Conservation (phyloP, 1,139 yeast species). For the Spathaspora jeffriesii region DNA sequence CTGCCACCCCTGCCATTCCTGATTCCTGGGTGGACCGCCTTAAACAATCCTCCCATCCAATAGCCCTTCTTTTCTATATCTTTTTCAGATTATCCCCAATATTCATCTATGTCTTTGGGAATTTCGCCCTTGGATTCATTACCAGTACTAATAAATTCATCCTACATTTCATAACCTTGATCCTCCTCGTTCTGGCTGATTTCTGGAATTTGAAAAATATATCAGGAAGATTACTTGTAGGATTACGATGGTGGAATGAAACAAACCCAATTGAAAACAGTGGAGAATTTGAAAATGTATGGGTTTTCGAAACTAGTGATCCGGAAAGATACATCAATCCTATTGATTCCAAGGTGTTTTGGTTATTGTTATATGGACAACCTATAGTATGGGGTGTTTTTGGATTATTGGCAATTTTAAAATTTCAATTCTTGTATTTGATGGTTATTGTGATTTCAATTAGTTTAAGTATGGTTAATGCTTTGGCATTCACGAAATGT, state of each 20-base stretch:
- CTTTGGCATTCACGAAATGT: conserved; percentile 88
- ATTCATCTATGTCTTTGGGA: conserved; percentile 68
- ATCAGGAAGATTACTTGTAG: conserved; percentile 86
- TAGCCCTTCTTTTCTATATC: conserved; percentile 67
- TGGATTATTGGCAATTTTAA: conserved; percentile 75
- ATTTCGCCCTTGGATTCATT: conserved; percentile 50
- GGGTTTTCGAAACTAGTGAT: conserved; percentile 91
- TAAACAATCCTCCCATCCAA: conserved; percentile 78
- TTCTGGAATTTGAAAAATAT: conserved; percentile 95
- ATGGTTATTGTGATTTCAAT: conserved; percentile 66
- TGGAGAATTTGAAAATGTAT: conserved; percentile 68
- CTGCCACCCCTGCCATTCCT: conserved; percentile 5
- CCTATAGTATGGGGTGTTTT: conserved; percentile 77
- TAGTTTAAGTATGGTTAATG: conserved; percentile 74
- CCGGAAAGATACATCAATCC: conserved; percentile 85
- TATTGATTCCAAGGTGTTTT: conserved; percentile 85
- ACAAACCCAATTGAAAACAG: no score
- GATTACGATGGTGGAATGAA: conserved; percentile 98
- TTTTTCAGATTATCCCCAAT: conserved; percentile 66
- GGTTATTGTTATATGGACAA: conserved; percentile 75
- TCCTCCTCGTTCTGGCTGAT: conserved; percentile 79
- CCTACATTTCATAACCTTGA: conserved; percentile 74
- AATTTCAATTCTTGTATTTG: conserved; percentile 75
- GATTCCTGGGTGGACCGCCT: conserved; percentile 26
- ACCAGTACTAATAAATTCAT: conserved; percentile 57